phyloP scores from a whole-genome alignment of 176 grass and related monocot genomes.

The Oryza meyeriana region DNA sequence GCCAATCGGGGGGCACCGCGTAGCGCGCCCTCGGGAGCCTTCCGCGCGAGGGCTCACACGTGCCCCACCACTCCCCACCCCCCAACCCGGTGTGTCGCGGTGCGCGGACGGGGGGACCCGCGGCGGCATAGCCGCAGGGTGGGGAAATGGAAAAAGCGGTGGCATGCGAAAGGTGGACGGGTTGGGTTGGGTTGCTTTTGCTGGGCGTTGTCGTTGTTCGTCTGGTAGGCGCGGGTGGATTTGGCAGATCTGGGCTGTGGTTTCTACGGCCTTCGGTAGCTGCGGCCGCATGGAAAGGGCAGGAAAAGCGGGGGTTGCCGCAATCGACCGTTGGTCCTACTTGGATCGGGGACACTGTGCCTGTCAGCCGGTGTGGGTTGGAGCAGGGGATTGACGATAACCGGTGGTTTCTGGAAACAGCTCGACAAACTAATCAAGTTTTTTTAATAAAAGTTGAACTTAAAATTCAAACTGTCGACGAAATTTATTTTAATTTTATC shows the following conservation, averaged over 20 bases:
- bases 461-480: no score
- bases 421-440: not conserved
- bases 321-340: not conserved
- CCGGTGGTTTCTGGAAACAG: no score
- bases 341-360: not conserved
- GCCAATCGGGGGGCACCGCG: slow-evolving; percentile 18
- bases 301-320: not conserved
- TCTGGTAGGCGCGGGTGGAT: no score
- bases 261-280: not conserved
- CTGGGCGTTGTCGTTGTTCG: no score
- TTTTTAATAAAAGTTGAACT: no score
- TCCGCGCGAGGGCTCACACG: slow-evolving; percentile 24
- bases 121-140: no score
- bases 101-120: no score
- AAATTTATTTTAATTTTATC: no score
- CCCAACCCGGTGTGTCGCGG: not conserved
- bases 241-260: not conserved
- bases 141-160: no score
- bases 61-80: not conserved
- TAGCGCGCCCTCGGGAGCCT: slow-evolving; percentile 16
- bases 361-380: not conserved
- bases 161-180: not conserved
- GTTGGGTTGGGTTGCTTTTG: not conserved
- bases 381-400: not conserved
- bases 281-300: not conserved